Base-by-base conservation (phyloP, 1,139 yeast genomes). In the Geotrichum histeridarum region DNA sequence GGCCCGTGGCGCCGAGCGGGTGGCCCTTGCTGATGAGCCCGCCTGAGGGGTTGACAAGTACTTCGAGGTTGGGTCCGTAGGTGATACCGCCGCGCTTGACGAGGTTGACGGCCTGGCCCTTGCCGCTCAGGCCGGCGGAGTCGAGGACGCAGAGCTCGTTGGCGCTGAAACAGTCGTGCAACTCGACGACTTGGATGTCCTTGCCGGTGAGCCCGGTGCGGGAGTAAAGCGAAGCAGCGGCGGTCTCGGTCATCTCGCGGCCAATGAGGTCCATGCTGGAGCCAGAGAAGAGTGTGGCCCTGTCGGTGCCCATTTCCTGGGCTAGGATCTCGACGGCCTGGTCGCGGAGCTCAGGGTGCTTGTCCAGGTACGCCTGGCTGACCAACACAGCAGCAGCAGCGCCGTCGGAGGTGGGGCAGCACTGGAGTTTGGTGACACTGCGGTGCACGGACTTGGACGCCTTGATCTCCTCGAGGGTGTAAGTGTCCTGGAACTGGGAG, bases 331-430 rank as follows among this genome's bases (percentile, higher is more conserved):
- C 68, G 36, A 66, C 57, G 1, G 64, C 67, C 58, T 66, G 66
- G 49, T 58, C 50, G 48, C 59, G 54, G 44, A 65, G 56, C 12
- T 64, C 59, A 12, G 67, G 67, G 54, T 66, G 67, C 15, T 54
- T 86, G 66, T 80, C 78, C 63, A 87, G 76, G 73, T 84, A 86
- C 61, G 75, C 76, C 69, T 82, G 93, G 55, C 90, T 83, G 55
- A 86, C 89, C 63, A 88, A 74, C 49, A 88, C 75, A 44, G 86
- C 79, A 42, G 95, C 95, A 58, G 95, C 94, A 70, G 86, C 94
- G 71, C 96, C 96, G 68, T 88, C 95, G 65, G 67, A 64, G 5
- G 69, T 66, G 12, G 69, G 69, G 51, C 69, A 66, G 53, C 68
- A 65, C 53, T 65, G 66, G 12, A 66, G 61, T 51, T 63, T 64